These are phyloP conservation scores for Umbilicus rupestris DNA, from an alignment of 164 flowering plant genomes.

Conservation along the genomic window DNA sequence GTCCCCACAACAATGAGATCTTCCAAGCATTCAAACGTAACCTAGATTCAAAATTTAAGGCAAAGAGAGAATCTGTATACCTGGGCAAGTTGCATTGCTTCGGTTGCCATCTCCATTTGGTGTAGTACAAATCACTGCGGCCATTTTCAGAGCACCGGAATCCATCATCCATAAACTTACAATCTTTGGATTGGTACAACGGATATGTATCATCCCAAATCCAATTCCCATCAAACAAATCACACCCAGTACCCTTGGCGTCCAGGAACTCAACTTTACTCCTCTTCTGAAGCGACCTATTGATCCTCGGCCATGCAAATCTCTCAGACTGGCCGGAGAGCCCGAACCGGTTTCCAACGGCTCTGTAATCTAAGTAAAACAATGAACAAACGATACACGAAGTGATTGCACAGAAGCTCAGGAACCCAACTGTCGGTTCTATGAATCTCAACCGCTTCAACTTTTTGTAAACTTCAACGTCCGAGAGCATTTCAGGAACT, in stretches of 20 bases:
- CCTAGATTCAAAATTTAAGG: not conserved
- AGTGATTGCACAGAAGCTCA: slow-evolving; percentile 44
- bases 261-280: slow-evolving; percentile 27
- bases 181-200: slow-evolving; percentile 54
- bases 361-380: slow-evolving; percentile 55
- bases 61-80: slow-evolving; percentile 19
- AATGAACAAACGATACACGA: slow-evolving; percentile 41
- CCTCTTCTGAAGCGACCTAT: slow-evolving; percentile 9
- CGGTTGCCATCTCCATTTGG: slow-evolving; percentile 97
- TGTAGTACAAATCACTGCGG: slow-evolving; percentile 59
- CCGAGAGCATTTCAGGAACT: not conserved
- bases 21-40: too few relatives aligned
- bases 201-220: slow-evolving; percentile 75
- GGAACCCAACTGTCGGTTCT: slow-evolving; percentile 44
- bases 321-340: slow-evolving; percentile 24
- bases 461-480: slow-evolving; percentile 29
- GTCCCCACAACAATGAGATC: too few relatives aligned
- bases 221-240: slow-evolving; percentile 70
- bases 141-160: slow-evolving; percentile 77
- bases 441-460: slow-evolving; percentile 37
- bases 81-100: slow-evolving; percentile 81
- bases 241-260: slow-evolving; percentile 29
- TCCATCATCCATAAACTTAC: slow-evolving; percentile 62
- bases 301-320: slow-evolving; percentile 28
- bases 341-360: slow-evolving; percentile 29